Evolutionary conservation across 2,329 filamentous ascomycete genomes (phyloP).

Genomic region (Calycina marina): DNA sequence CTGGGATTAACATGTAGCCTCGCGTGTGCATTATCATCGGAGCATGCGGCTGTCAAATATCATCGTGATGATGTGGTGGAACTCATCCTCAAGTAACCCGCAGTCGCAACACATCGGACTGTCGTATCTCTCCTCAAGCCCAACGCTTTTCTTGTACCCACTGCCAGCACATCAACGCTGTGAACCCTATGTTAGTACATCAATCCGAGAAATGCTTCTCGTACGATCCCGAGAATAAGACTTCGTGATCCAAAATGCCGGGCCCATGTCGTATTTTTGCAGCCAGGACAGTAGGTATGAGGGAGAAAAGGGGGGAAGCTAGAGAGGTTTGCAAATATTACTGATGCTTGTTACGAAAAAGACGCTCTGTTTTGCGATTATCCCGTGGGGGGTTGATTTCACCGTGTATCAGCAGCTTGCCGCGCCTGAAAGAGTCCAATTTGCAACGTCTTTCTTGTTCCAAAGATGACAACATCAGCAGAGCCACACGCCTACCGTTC

Average conservation of each 20-base stretch:
- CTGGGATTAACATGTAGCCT: slow-evolving; percentile 6
- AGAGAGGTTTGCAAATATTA: neutral
- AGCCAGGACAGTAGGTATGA: neutral
- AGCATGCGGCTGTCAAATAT: slow-evolving; percentile 12
- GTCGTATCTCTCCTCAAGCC: slow-evolving; percentile 2
- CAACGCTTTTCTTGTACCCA: slow-evolving; percentile 3
- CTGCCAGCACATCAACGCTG: slow-evolving; percentile 11
- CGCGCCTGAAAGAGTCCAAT: too few relatives aligned
- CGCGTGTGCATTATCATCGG: slow-evolving; percentile 8
- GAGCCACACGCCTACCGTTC: too few relatives aligned
- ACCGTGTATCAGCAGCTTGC: neutral
- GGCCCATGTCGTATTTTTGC: neutral
- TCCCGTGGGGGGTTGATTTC: neutral
- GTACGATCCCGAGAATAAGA: neutral
- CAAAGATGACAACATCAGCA: too few relatives aligned
- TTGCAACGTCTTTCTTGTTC: too few relatives aligned
- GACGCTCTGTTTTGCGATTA: neutral
- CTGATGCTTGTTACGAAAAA: neutral
- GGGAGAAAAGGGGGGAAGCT: neutral
- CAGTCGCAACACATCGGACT: slow-evolving; percentile 8
- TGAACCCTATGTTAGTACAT: neutral
- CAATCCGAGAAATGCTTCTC: neutral
- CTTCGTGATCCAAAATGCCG: neutral
- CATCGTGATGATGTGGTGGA: slow-evolving; percentile 17
- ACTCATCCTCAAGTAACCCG: slow-evolving; percentile 11